Evolutionary conservation across 257 asterid species (phyloP).

Genomic region (Cinchona pubescens): DNA sequence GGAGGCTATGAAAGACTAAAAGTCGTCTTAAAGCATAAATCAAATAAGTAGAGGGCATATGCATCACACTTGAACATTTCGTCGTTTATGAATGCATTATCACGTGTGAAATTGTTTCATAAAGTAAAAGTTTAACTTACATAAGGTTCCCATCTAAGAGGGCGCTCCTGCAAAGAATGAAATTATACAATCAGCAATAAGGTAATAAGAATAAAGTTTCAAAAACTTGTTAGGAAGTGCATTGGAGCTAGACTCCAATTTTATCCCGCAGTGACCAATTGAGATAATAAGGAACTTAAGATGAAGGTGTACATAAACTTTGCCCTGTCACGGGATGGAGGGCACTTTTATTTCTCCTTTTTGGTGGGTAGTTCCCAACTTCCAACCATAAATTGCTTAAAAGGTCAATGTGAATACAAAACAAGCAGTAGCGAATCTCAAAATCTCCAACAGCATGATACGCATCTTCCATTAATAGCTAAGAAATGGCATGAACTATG

Average conservation of each 20-base stretch:
- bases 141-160: conserved; percentile 87
- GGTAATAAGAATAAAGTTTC: background rate
- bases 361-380: no score
- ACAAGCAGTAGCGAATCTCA: no score
- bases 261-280: background rate
- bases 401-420: no score
- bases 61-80: no score
- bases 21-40: background rate
- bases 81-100: background rate
- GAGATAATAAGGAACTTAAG: background rate
- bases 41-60: no score
- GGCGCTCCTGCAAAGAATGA: conserved; percentile 47
- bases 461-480: no score
- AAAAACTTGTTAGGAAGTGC: background rate
- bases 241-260: background rate
- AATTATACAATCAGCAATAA: background rate
- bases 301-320: no score
- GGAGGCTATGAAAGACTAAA: background rate
- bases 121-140: conserved; percentile 45
- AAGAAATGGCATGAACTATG: background rate
- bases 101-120: background rate
- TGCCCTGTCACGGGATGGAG: no score
- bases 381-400: no score
- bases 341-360: no score
- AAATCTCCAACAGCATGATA: no score